phyloP scores from a whole-genome alignment of 305 asterid genomes.

The Rubia peregrina region DNA sequence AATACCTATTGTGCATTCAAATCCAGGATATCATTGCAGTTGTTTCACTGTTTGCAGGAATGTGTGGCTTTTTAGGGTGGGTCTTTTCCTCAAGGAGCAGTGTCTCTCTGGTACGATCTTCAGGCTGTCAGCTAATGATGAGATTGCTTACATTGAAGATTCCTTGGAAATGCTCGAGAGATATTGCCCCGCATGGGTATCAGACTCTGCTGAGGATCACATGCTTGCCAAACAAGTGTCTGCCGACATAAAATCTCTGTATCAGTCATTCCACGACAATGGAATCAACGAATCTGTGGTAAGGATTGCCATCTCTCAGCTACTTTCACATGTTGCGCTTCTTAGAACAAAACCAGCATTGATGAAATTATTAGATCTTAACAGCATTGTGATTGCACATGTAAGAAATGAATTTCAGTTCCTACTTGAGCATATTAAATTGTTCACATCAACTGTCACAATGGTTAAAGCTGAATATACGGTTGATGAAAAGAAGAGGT shows the following conservation, averaged over 20 bases:
- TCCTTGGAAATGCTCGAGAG: neutral
- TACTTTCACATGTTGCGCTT: neutral
- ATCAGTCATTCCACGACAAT: neutral
- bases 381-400: neutral
- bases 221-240: neutral
- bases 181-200: neutral
- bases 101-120: neutral
- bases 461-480: neutral
- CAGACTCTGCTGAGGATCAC: neutral
- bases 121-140: neutral
- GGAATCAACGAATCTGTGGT: neutral
- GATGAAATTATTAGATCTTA: neutral
- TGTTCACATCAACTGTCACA: neutral
- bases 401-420: neutral
- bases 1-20: neutral
- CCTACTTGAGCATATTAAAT: neutral
- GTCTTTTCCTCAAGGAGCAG: neutral
- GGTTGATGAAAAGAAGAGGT: neutral
- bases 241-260: neutral
- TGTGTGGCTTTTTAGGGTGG: neutral
- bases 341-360: neutral
- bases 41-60: neutral
- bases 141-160: neutral
- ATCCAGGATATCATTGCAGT: neutral
- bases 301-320: constrained; percentile 1